Evolutionary conservation across 2,329 filamentous ascomycete species (phyloP).

Genomic region (Nannizziopsis arthrosporioides): DNA sequence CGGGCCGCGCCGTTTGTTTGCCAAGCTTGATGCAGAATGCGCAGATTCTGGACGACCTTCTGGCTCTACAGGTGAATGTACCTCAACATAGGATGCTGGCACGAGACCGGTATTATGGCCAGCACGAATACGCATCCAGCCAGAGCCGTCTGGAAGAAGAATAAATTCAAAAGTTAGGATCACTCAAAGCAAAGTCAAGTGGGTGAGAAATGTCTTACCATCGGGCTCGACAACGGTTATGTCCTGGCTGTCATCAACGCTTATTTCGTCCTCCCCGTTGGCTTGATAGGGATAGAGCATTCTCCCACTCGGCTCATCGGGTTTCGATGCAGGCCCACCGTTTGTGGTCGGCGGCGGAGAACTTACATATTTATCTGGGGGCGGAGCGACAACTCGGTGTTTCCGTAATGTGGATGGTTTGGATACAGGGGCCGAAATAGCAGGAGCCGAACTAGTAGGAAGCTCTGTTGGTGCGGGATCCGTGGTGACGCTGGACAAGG

Average conservation of each 20-base stretch:
- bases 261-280: slow-evolving; percentile 67
- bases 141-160: slow-evolving; percentile 60
- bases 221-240: slow-evolving; percentile 73
- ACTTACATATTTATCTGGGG: slow-evolving; percentile 67
- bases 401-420: slow-evolving; percentile 39
- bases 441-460: slow-evolving; percentile 29
- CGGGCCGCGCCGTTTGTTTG: slow-evolving; percentile 72
- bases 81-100: slow-evolving; percentile 72
- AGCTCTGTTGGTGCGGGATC: slow-evolving; percentile 38
- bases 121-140: slow-evolving; percentile 76
- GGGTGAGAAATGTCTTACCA: slow-evolving; percentile 45
- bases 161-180: background rate
- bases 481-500: slow-evolving; percentile 39
- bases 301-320: slow-evolving; percentile 56
- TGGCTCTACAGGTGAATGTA: slow-evolving; percentile 34
- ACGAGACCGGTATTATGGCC: slow-evolving; percentile 70
- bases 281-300: slow-evolving; percentile 86
- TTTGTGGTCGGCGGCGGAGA: slow-evolving; percentile 41
- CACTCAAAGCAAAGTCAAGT: background rate
- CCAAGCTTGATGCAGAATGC: slow-evolving; percentile 61
- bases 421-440: slow-evolving; percentile 23
- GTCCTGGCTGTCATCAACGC: slow-evolving; percentile 65
- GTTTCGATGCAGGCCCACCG: slow-evolving; percentile 16
- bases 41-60: slow-evolving; percentile 55
- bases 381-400: slow-evolving; percentile 73